Conservation (phyloP, 805 yeast genomes). For the Candida insectorum region DNA sequence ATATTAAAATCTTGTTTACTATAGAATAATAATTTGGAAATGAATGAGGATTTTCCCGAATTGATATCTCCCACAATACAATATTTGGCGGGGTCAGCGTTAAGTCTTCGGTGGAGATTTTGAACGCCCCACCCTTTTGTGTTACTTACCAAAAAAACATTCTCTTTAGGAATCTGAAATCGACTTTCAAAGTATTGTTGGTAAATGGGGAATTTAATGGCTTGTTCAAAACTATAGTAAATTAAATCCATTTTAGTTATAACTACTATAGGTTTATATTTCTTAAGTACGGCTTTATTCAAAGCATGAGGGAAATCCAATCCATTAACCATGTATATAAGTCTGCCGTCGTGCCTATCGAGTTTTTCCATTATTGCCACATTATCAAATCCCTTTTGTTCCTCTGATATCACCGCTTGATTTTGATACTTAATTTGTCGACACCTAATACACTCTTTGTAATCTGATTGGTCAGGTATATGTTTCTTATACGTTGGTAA, state of each 20-base stretch:
- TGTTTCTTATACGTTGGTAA: background rate
- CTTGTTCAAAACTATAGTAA: conserved; percentile 24
- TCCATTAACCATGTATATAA: conserved; percentile 8
- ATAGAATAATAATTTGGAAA: conserved; percentile 26
- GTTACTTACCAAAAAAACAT: conserved; percentile 51
- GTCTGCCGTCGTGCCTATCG: conserved; percentile 1
- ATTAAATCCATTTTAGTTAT: conserved; percentile 46
- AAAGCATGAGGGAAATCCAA: conserved; percentile 70
- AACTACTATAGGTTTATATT: conserved; percentile 25
- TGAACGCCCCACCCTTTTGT: conserved; percentile 50
- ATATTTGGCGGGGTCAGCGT: conserved; percentile 23
- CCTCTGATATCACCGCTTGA: background rate
- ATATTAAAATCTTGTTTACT: conserved; percentile 4
- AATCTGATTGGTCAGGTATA: background rate
- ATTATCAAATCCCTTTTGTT: conserved; percentile 1
- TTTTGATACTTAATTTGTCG: conserved; percentile 30
- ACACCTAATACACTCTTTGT: conserved; percentile 53
- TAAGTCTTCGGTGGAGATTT: conserved; percentile 34
- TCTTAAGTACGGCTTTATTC: conserved; percentile 13
- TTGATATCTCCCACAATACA: conserved; percentile 67
- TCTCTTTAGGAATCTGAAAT: conserved; percentile 30
- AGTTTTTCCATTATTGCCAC: conserved; percentile 1
- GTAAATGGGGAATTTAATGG: conserved; percentile 26
- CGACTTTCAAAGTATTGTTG: conserved; percentile 30
- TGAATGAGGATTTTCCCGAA: conserved; percentile 64